A percentile compares a stretch with the other conserved stretches of the same genome.
These are phyloP conservation scores for Lindgomyces ingoldianus DNA, from an alignment of 495 filamentous ascomycete species.

Conservation along the genomic window DNA sequence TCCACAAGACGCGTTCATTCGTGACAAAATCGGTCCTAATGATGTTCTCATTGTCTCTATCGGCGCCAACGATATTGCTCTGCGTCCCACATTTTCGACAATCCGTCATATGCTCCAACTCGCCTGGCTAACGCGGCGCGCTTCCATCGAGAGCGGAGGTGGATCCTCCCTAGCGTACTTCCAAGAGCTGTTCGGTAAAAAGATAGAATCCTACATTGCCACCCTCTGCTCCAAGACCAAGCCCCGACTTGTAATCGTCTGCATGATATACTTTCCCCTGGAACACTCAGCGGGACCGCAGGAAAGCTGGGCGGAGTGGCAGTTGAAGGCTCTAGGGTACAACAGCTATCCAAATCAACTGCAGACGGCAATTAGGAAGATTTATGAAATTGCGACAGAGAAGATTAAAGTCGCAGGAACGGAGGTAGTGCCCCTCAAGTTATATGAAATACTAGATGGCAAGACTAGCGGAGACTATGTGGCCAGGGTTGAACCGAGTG, in stretches of 20 bases:
- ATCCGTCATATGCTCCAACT: constrained; percentile 39
- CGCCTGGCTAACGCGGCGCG: constrained; percentile 34
- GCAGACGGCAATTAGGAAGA: constrained; percentile 39
- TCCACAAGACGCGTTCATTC: constrained; percentile 42
- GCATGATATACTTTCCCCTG: constrained; percentile 46
- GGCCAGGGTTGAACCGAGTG: constrained; percentile 42
- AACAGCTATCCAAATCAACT: constrained; percentile 36
- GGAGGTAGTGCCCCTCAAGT: constrained; percentile 37
- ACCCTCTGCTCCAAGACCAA: constrained; percentile 34
- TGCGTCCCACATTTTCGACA: constrained; percentile 33
- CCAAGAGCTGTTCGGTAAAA: constrained; percentile 32
- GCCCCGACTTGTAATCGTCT: constrained; percentile 41
- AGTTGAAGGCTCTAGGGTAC: constrained; percentile 39
- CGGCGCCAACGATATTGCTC: constrained; percentile 44
- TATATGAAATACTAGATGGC: constrained; percentile 41
- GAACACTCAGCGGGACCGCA: constrained; percentile 28
- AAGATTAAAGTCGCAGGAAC: constrained; percentile 38
- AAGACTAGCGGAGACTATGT: constrained; percentile 37
- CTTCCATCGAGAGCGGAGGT: constrained; percentile 33
- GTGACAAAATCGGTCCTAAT: constrained; percentile 35
- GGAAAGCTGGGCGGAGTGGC: constrained; percentile 40
- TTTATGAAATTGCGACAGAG: constrained; percentile 39
- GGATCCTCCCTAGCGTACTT: constrained; percentile 39
- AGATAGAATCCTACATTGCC: constrained; percentile 34
- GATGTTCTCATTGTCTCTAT: constrained; percentile 43